These are phyloP conservation scores for Drechmeria coniospora DNA, from an alignment of 2,329 filamentous ascomycete species.

Conservation along the genomic window DNA sequence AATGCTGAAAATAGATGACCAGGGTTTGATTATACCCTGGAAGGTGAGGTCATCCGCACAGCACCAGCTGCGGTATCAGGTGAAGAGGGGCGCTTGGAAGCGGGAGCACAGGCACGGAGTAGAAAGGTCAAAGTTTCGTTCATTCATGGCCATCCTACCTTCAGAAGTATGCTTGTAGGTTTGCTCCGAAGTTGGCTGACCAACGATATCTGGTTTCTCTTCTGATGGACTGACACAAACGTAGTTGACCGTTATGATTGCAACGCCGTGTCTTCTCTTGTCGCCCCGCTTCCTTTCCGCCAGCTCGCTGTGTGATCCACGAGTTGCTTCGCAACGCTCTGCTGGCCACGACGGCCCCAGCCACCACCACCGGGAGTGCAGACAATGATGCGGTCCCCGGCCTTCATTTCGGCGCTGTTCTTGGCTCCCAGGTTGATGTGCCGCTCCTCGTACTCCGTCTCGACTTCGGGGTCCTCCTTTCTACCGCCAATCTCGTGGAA, in stretches of 20 bases:
- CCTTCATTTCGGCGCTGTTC: slow-evolving; percentile 62
- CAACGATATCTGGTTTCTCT: no score
- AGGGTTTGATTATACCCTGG: not conserved
- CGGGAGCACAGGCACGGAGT: no score
- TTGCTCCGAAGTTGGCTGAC: no score
- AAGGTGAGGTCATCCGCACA: no score
- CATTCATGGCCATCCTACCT: no score
- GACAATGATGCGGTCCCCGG: slow-evolving; percentile 65
- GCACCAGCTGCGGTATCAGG: no score
- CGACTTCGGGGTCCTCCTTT: slow-evolving; percentile 11
- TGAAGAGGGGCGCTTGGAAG: no score
- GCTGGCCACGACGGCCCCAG: slow-evolving; percentile 49
- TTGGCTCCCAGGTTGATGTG: slow-evolving; percentile 63
- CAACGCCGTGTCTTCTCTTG: slow-evolving; percentile 41
- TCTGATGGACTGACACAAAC: not conserved
- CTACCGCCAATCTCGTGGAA: slow-evolving; percentile 17
- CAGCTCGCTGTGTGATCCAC: slow-evolving; percentile 40
- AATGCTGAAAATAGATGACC: not conserved
- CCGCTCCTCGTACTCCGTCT: slow-evolving; percentile 38
- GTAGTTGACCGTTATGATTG: slow-evolving; percentile 26
- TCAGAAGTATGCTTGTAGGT: no score
- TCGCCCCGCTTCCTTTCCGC: slow-evolving; percentile 41
- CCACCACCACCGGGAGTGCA: slow-evolving; percentile 67
- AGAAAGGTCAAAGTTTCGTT: no score
- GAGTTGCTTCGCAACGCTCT: slow-evolving; percentile 32